These are phyloP conservation scores for Juncus effusus DNA, from an alignment of 176 grass and related monocot genomes.

Conservation along the genomic window DNA sequence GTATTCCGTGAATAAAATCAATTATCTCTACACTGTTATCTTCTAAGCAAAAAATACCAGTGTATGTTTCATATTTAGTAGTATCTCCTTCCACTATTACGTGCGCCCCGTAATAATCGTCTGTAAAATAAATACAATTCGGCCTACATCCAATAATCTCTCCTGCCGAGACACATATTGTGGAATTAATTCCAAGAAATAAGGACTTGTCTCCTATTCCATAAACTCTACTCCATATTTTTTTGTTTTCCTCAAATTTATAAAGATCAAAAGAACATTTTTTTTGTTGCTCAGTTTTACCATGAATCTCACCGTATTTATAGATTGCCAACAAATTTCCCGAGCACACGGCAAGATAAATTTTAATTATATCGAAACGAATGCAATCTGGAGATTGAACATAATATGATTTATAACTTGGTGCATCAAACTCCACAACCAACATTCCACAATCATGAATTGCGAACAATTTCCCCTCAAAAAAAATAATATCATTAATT, in stretches of 20 bases:
- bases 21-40: neutral
- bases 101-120: neutral
- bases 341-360: neutral
- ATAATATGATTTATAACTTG: neutral
- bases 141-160: neutral
- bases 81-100: neutral
- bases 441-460: neutral
- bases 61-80: neutral
- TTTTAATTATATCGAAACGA: neutral
- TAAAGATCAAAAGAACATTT: neutral
- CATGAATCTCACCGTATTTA: neutral
- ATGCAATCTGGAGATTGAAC: neutral
- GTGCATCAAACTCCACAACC: neutral
- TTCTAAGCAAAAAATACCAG: neutral
- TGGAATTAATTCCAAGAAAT: neutral
- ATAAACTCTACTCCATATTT: neutral
- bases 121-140: conserved; percentile 1
- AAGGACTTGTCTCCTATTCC: neutral
- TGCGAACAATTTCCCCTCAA: neutral
- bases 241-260: neutral
- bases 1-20: neutral
- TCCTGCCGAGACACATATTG: neutral
- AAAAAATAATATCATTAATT: neutral
- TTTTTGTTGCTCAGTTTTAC: neutral
- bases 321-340: neutral